Percentiles rank a stretch among this genome's conserved stretches.
phyloP scores from a whole-genome alignment of 441 rosid genomes.

The Erodium chrysanthum region DNA sequence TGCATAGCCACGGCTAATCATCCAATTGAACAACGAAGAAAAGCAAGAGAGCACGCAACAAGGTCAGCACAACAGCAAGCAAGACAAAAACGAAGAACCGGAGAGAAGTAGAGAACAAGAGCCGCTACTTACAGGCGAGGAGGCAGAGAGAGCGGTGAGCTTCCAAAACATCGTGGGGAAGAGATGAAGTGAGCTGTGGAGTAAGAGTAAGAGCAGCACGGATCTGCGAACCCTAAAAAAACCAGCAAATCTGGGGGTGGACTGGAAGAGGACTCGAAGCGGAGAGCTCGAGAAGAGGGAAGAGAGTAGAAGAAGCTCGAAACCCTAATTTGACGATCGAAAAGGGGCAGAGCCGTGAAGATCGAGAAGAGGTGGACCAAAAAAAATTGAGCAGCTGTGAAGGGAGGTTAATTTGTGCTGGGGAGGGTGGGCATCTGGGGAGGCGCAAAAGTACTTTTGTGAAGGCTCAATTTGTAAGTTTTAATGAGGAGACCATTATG shows the following conservation, averaged over 20 bases:
- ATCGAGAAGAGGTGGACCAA: slow-evolving; percentile 1
- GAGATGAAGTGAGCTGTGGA: neutral
- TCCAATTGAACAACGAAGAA: neutral
- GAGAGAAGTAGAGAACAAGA: neutral
- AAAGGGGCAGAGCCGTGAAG: slow-evolving; percentile 5
- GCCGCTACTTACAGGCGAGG: neutral
- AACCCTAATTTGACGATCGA: slow-evolving; percentile 8
- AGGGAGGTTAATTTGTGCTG: neutral
- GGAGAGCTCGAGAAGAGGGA: neutral
- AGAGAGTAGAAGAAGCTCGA: neutral
- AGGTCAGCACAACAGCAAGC: slow-evolving; percentile 4
- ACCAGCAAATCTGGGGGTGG: neutral
- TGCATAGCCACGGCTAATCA: neutral
- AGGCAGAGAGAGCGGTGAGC: slow-evolving; percentile 6
- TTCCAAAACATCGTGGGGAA: slow-evolving; percentile 8
- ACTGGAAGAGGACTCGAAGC: neutral
- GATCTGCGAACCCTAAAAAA: slow-evolving; percentile 8
- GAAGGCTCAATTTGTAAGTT: too few species aligned
- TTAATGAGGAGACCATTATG: too few species aligned
- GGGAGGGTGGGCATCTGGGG: neutral
- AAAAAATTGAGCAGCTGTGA: neutral
- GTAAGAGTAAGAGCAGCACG: neutral
- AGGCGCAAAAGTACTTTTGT: slow-evolving; percentile 9
- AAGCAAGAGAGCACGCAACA: neutral
- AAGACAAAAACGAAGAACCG: neutral